Base-by-base conservation (phyloP, 2,329 filamentous ascomycete species). In the Parasarocladium wereldwijsianum region DNA sequence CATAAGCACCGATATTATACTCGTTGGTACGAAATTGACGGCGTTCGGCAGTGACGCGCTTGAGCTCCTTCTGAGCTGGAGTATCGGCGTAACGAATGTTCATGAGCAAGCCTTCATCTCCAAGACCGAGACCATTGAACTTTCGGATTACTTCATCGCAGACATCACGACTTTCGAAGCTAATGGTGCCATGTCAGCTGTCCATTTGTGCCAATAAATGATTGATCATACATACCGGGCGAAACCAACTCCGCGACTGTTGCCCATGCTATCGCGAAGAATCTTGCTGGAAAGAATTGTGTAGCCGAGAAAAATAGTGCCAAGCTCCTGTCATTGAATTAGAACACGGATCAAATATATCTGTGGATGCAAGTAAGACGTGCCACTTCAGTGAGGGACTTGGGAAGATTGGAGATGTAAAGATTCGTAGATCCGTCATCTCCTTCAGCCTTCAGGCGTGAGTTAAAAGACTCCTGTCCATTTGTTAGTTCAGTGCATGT, bases 41-140 rank as follows among this genome's bases (percentile, higher is more conserved):
- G 34, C 86, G 83, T 51, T 93, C 85, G 18, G 90, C 85, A 24
- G 87, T 96, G 50, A 94, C 80, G 39, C 90, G 80, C 67, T 98
- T 98, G 42, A 98, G 67, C 49, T 90, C 75, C 63, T 98, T 98
- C 56, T 98, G 90, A 38, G 87, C 81, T 32, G 90, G 83, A 21
- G 90, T 98, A 49, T 98, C 90, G 38, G 92, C 87, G 52, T 93
- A 98, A 40, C 90, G 86, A 42, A 98, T 85, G 57, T 94, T 86
- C 57, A 90, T 72, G 38, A 86, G 76, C 40, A 90, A 71, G 17
- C 78, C 74, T 45, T 93, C 83, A 19, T 80, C 74, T 23, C 81
- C 81, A 40, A 82, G 68, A 17, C 70, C 60, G 41, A 76, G 62
- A 39, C 90, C 87, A 55, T 93, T 86, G 57, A 81, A 98, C 39